These are phyloP conservation scores for Begonia fuchsioides DNA, from an alignment of 306 rosid species.

Conservation along the genomic window DNA sequence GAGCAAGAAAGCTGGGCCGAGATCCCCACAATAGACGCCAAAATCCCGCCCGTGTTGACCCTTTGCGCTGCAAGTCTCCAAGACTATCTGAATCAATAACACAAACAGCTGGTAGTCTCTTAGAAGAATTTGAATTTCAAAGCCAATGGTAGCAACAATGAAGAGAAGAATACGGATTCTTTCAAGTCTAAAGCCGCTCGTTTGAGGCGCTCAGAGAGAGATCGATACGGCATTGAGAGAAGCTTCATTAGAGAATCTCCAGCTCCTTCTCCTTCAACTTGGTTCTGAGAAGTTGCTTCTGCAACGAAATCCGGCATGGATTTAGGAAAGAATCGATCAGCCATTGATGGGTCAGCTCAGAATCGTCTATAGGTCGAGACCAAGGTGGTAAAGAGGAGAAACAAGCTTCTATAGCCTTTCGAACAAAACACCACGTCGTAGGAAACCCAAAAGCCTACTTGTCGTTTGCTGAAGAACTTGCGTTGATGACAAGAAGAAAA, in stretches of 20 bases:
- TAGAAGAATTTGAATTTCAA: not conserved
- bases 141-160: not conserved
- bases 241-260: constrained; percentile 40
- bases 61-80: too few relatives aligned
- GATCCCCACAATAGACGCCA: constrained; percentile 57
- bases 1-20: constrained; percentile 57
- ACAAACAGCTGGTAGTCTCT: constrained; percentile 17
- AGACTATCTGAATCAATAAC: too few relatives aligned
- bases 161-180: constrained; percentile 30
- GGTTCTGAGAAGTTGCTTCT: constrained; percentile 26
- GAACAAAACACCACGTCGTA: too few relatives aligned
- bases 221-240: constrained; percentile 37
- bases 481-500: too few relatives aligned
- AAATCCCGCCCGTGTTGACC: constrained; percentile 28
- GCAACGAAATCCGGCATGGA: constrained; percentile 39
- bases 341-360: constrained; percentile 18
- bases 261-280: constrained; percentile 16
- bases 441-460: not conserved
- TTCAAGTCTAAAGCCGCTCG: constrained; percentile 67
- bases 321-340: constrained; percentile 50
- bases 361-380: not conserved
- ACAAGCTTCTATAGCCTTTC: too few relatives aligned
- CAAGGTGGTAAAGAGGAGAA: not conserved
- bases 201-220: constrained; percentile 45
- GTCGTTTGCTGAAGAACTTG: too few relatives aligned